phyloP scores from a whole-genome alignment of 1,284 basidiomycete genomes.

The Ceratobasidium sp. region DNA sequence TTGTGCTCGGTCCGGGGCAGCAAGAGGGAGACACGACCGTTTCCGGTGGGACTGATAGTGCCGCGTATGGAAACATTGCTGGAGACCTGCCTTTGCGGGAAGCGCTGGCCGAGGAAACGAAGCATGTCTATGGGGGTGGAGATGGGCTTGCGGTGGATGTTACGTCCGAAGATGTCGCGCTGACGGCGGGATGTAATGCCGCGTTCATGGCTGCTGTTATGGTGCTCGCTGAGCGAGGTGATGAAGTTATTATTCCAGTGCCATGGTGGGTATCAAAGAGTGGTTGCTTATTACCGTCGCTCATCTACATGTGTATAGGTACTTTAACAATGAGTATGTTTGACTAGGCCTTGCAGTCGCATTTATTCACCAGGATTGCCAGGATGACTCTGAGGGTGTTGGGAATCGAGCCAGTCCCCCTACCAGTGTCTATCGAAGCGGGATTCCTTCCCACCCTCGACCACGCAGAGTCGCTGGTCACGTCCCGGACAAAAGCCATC shows the following conservation, averaged over 20 bases:
- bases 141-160: conserved; percentile 53
- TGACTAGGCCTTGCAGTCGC: conserved; percentile 35
- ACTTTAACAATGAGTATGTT: conserved; percentile 76
- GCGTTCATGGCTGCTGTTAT: conserved; percentile 71
- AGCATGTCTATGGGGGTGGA: conserved; percentile 59
- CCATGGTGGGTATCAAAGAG: conserved; percentile 62
- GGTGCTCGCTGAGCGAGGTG: conserved; percentile 71
- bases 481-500: conserved; percentile 68
- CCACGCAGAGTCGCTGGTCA: conserved; percentile 60
- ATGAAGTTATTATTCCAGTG: conserved; percentile 78
- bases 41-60: conserved; percentile 50
- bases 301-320: conserved; percentile 54
- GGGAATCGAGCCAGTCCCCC: conserved; percentile 65
- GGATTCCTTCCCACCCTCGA: conserved; percentile 67
- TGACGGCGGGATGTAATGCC: conserved; percentile 74
- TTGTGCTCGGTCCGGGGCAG: not conserved
- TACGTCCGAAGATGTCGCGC: conserved; percentile 60
- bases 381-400: conserved; percentile 78
- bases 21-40: conserved; percentile 48
- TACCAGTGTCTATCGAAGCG: conserved; percentile 63
- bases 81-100: conserved; percentile 67
- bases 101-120: conserved; percentile 71
- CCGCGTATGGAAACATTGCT: conserved; percentile 70
- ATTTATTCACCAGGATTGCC: conserved; percentile 33
- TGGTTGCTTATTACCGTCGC: conserved; percentile 27